Evolutionary conservation across 176 grass and related monocot species (phyloP), one percentile per base, ranked within the genome.

Genomic region (Dendrocalamus sinicus): DNA sequence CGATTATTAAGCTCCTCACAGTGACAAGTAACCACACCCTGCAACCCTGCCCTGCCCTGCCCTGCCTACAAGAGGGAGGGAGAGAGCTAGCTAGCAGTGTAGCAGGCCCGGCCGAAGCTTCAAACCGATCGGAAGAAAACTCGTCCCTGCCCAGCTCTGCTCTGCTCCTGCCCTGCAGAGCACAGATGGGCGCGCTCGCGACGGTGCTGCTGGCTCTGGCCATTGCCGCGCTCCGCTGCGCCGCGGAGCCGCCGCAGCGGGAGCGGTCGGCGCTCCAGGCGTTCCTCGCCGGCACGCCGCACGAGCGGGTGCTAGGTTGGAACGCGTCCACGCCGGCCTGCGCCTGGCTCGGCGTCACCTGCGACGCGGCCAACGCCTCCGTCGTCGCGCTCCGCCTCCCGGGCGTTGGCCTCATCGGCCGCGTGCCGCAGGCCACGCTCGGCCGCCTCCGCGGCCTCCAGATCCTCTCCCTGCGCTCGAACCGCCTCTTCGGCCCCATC

Each of bases 391-490:
- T 98, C 3, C 91, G 24, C 77, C 93, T 98, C 26, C 96, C 93
- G 0, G 93, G 90, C 44, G 58, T 90, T n/a, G 91, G 93, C 14
- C 93, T 98, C 48, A 24, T 92, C 35, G 93, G 96, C 9, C 17
- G 35, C 65, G 51, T 98, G 0, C 81, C 91, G 0, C 22, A 58
- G 0, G 77, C 51, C 55, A 98, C 84, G 3, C 86, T 95, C 6
- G 65, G 89, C 2, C 9, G 3, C 5, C 87, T 95, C 37, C 24
- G 12, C 17, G 50, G 62, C 8, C 93, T 98, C 0, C 73, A 58
- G 13, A 84, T 80, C 4, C 83, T 98, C 23, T 98, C 95, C 26
- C 93, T 98, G 23, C 95, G 93, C 12, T 87, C 90, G 64, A 98
- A 98, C 80, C 85, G 85, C 8, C 95, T 98, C 16, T 78, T 17